phyloP scores from a whole-genome alignment of 2,329 filamentous ascomycete genomes.

The Phialophora macrospora region DNA sequence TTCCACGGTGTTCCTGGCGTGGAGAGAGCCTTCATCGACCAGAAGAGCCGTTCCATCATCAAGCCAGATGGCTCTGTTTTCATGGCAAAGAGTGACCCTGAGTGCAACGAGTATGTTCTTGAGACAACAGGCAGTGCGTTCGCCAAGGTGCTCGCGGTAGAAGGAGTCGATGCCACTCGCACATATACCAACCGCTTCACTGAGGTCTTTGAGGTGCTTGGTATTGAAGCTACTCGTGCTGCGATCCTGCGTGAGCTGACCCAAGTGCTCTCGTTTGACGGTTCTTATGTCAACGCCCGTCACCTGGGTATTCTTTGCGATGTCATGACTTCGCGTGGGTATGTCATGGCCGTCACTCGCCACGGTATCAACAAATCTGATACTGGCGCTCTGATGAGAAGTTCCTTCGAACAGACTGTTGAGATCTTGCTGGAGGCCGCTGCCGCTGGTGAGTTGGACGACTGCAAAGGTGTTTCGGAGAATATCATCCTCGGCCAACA shows the following conservation, averaged over 20 bases:
- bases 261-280: slow-evolving; percentile 93
- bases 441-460: slow-evolving; percentile 90
- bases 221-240: slow-evolving; percentile 90
- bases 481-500: slow-evolving; percentile 98
- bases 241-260: slow-evolving; percentile 87
- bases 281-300: slow-evolving; percentile 98
- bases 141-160: slow-evolving; percentile 79
- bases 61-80: slow-evolving; percentile 73
- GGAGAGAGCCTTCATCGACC: slow-evolving; percentile 90
- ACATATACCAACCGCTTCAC: slow-evolving; percentile 96
- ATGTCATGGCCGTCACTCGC: slow-evolving; percentile 93
- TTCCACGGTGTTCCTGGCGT: slow-evolving; percentile 89
- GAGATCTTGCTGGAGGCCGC: slow-evolving; percentile 97
- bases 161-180: slow-evolving; percentile 82
- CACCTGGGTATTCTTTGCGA: slow-evolving; percentile 94
- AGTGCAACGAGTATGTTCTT: slow-evolving; percentile 91
- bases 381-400: slow-evolving; percentile 97
- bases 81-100: slow-evolving; percentile 72
- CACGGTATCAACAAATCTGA: slow-evolving; percentile 98
- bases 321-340: slow-evolving; percentile 95
- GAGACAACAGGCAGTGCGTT: slow-evolving; percentile 92
- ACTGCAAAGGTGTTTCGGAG: slow-evolving; percentile 97
- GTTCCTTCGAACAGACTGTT: slow-evolving; percentile 98
- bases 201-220: slow-evolving; percentile 91
- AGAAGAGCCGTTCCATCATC: slow-evolving; percentile 71